Evolutionary conservation across 1,284 basidiomycete species (phyloP).

Genomic region (Rhodotorula sp.): DNA sequence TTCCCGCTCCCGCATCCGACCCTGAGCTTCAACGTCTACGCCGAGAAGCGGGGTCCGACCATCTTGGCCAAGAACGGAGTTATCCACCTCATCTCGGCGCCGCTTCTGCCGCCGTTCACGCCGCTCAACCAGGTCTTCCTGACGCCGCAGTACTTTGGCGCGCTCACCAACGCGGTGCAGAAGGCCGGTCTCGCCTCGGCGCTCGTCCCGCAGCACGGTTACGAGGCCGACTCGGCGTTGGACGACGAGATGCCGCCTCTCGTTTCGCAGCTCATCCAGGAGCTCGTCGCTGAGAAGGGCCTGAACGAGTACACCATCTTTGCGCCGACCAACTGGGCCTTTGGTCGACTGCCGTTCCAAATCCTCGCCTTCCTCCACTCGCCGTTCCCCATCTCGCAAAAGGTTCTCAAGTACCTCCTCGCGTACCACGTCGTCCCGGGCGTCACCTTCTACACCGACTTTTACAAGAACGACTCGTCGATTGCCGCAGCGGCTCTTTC

Average conservation of each 20-base stretch:
- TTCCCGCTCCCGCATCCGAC: constrained; percentile 35
- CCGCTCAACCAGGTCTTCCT: constrained; percentile 44
- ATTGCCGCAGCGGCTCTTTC: background rate
- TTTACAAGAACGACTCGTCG: constrained; percentile 34
- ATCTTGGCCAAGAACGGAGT: constrained; percentile 45
- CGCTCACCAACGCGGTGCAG: constrained; percentile 44
- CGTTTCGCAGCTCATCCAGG: constrained; percentile 24
- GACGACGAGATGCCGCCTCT: constrained; percentile 20
- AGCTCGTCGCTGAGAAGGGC: constrained; percentile 35
- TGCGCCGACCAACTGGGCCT: constrained; percentile 41
- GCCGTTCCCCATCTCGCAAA: constrained; percentile 40
- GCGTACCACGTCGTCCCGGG: constrained; percentile 44
- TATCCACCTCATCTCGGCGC: constrained; percentile 33
- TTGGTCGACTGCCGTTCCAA: constrained; percentile 6
- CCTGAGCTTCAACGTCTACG: constrained; percentile 33
- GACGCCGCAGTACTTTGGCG: constrained; percentile 41
- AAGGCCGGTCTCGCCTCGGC: constrained; percentile 38
- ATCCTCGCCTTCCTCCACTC: constrained; percentile 43
- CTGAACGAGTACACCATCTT: constrained; percentile 40
- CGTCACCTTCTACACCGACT: constrained; percentile 43
- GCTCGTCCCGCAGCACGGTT: constrained; percentile 1
- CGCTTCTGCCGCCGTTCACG: constrained; percentile 44
- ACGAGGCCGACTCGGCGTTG: constrained; percentile 6
- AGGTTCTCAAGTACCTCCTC: constrained; percentile 42
- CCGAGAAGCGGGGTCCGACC: constrained; percentile 31